Base-by-base conservation (phyloP, 1,284 basidiomycete species). In the Ustilago xerochloae region DNA sequence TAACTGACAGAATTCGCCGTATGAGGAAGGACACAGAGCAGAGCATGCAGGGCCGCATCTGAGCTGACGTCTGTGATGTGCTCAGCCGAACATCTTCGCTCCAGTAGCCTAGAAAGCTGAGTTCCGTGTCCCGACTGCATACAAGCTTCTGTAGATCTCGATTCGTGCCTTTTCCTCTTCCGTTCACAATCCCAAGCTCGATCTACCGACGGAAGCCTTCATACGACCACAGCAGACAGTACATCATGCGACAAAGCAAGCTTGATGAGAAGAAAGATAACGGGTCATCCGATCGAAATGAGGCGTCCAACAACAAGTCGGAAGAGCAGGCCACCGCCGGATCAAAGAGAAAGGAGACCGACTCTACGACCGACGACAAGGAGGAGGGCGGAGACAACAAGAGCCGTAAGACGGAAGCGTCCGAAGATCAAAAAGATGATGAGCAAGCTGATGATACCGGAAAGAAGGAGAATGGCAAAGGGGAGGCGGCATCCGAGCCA, bases 271-370 rank as follows among this genome's bases (percentile, higher is more conserved):
- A 39, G 28, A 36, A 58, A 26, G 43, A 35, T 30, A 29, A 47
- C 35, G 41, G 47, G 8, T 28, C 46, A 6, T 43, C 51, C 15
- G 16, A 49, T 12, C 13, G 47, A 28, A 15, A 39, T 38, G 24
- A 46, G 4, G n/a, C n/a, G 4, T 35, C 30, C 8, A 15, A 45
- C n/a, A 39, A 36, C 15, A 18, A 36, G 32, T n/a, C 36, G 4
- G 38, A 55, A 4, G 52, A 45, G 24, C 30, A 56, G 38, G 30
- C 24, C 6, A n/a, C 41, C 22, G 41, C 52, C 35, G 63, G 63
- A 3, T 33, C 35, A 1, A 67, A 67, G 45, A 55, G 58, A 6
- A 67, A 67, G 38, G 51, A 55, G 30, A 51, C 58, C 15, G 58
- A 49, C 16, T 51, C 47, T n/a, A 33, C 36, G 4, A 18, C 36